Conservation (phyloP, 2,329 filamentous ascomycete genomes). For the Incumbomyces lentus region DNA sequence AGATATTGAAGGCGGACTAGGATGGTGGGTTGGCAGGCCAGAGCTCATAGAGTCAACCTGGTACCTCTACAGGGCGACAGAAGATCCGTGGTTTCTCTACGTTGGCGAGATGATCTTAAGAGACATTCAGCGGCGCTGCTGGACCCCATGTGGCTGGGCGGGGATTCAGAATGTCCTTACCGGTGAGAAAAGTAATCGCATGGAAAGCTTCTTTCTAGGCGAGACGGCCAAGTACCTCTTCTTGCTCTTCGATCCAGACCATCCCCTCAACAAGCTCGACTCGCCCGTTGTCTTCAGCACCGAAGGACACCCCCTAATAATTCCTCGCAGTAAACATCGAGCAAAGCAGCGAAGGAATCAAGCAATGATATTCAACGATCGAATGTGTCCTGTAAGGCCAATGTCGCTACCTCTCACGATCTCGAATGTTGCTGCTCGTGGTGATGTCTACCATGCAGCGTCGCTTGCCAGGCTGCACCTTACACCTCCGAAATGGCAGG, state of each 20-base stretch:
- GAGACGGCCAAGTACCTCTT: conserved; percentile 96
- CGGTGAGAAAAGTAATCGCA: conserved; percentile 81
- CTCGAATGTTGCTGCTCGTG: conserved; percentile 67
- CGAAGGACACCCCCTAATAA: conserved; percentile 84
- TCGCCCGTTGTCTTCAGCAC: conserved; percentile 88
- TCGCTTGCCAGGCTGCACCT: conserved; percentile 72
- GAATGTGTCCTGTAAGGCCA: conserved; percentile 56
- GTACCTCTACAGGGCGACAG: conserved; percentile 85
- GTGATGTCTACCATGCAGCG: conserved; percentile 80
- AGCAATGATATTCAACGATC: conserved; percentile 17
- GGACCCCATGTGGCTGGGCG: conserved; percentile 86
- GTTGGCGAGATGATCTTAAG: conserved; percentile 89
- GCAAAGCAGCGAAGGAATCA: conserved; percentile 7
- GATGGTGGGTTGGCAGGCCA: conserved; percentile 90
- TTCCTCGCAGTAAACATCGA: conserved; percentile 44
- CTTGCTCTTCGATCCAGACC: conserved; percentile 72
- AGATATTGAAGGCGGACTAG: conserved; percentile 72
- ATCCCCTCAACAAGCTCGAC: conserved; percentile 80
- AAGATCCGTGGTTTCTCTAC: conserved; percentile 91
- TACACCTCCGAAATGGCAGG: conserved; percentile 50
- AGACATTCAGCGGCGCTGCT: conserved; percentile 80
- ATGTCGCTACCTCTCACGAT: conserved; percentile 54
- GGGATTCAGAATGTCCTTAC: conserved; percentile 72
- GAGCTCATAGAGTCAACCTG: conserved; percentile 97
- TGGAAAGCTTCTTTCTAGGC: conserved; percentile 98